Evolutionary conservation across 352 stramenopile genomes (phyloP), one percentile per base, ranked within the genome.

Genomic region (Globisporangium barbulae): DNA sequence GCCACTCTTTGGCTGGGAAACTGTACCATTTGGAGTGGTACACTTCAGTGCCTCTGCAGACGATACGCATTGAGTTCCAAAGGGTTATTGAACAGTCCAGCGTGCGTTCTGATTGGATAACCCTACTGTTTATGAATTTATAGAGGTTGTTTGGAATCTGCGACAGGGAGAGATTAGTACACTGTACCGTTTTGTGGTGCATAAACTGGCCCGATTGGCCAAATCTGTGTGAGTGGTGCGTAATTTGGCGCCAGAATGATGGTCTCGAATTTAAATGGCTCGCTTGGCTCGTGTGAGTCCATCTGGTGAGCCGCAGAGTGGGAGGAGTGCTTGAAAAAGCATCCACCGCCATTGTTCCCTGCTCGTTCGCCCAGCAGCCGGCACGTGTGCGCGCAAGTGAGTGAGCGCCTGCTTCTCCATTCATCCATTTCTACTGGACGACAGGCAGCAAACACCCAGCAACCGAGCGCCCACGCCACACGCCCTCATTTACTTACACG

Each of bases 371-470:
- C 30, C 50, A 57, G 50, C 50, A 25, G 42, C 42, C 42, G 28
- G 30, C 50, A 54, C 48, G 48, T 30, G 13, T 25, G 25, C 28
- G 33, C 17, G 10, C 30, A 22, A 31, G 19, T 17, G 30, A 50
- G 44, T 50, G 44, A 50, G 44, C 25, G 25, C 33, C 48, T 22
- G 21, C 50, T 13, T 48, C 19, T 21, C 9, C 50, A 57, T 57
- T 57, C 50, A 57, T 57, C 50, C 50, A 28, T 57, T 57, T 57
- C 50, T 30, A 57, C 50, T 57, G 50, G 50, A 57, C 50, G 50
- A 1, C 30, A 57, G 50, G 13, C 31, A 19, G 25, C 50, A 25
- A 42, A n/a, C 49, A n/a, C n/a, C n/a, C n/a, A n/a, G n/a, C n/a
- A n/a, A n/a, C n/a, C n/a, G n/a, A n/a, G n/a, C n/a, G n/a, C n/a